Evolutionary conservation across 1,284 basidiomycete genomes (phyloP), one percentile per base, ranked within the genome.

Genomic region (Tylopilus sp.): DNA sequence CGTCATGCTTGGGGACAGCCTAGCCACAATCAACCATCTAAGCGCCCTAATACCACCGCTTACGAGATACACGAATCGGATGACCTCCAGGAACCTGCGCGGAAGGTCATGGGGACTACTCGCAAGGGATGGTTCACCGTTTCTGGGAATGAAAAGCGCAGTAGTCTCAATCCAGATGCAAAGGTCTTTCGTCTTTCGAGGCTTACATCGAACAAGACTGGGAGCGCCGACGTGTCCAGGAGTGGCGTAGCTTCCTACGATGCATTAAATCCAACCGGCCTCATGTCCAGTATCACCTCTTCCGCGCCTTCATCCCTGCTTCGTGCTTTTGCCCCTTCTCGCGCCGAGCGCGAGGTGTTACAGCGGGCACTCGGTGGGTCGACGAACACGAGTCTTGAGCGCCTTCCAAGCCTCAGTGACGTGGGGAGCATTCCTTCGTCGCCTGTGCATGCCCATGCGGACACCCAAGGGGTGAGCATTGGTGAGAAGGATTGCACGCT

Each of bases 261-360:
- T 52, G 76, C 75, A 21, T 68, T 82, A 35, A 82, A 82, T 56
- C 79, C 79, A 18, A 81, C 74, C 35, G 76, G 82, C 19, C 66
- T 77, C 21, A 69, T 70, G 33, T 63, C 73, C 16, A 65, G 59
- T 46, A 52, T 65, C 44, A 58, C 73, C 11, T 63, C 74, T 6
- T 68, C 76, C 1, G 61, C 74, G 9, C 60, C 76, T 21, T 73
- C 74, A 47, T 76, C 77, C 37, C 67, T 86, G 26, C 74, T 88
- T 55, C 85, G 84, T 60, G 88, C 87, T 23, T 91, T 91, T 66
- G 87, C 86, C 29, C 88, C 88, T 36, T 89, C 86, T 51, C 84
- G 83, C 48, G 88, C 82, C 54, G 88, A 91, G 73, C 83, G 89
- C 42, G 83, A 88, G 68, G 87, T 76, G 43, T 74, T 91, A 36